Evolutionary conservation across 164 flowering plant genomes (phyloP).

Genomic region (Aristolochia fimbriata): DNA sequence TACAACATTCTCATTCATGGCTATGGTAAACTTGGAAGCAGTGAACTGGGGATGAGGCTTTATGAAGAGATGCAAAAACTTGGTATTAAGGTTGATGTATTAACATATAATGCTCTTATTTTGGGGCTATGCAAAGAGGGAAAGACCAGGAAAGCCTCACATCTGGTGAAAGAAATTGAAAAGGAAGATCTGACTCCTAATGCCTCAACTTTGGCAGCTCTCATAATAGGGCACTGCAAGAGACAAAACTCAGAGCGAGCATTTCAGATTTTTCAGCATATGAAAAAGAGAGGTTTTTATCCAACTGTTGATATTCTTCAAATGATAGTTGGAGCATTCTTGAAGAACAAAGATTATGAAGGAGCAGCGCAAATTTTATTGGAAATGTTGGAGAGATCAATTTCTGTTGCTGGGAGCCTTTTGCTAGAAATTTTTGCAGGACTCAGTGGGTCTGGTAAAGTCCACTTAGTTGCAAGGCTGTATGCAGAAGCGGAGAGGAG

Average conservation of each 20-base stretch:
- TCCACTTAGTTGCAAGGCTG: slow-evolving; percentile 27
- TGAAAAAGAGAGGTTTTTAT: slow-evolving; percentile 58
- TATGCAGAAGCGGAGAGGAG: slow-evolving; percentile 34
- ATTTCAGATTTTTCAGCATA: slow-evolving; percentile 51
- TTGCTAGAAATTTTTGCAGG: slow-evolving; percentile 36
- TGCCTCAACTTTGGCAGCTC: slow-evolving; percentile 71
- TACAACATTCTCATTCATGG: slow-evolving; percentile 76
- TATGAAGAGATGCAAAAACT: slow-evolving; percentile 62
- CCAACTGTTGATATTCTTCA: slow-evolving; percentile 50
- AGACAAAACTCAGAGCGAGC: slow-evolving; percentile 65
- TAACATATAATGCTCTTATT: slow-evolving; percentile 79
- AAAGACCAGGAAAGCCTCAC: slow-evolving; percentile 79
- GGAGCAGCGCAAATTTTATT: slow-evolving; percentile 51
- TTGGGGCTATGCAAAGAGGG: slow-evolving; percentile 74
- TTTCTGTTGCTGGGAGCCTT: slow-evolving; percentile 33
- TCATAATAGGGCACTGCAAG: slow-evolving; percentile 71
- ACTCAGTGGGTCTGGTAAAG: slow-evolving; percentile 36
- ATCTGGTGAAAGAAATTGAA: slow-evolving; percentile 59
- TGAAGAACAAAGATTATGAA: slow-evolving; percentile 58
- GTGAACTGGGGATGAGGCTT: slow-evolving; percentile 51
- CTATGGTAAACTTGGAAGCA: slow-evolving; percentile 41
- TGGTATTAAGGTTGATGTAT: slow-evolving; percentile 52
- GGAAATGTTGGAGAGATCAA: slow-evolving; percentile 49
- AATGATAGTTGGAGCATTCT: slow-evolving; percentile 46
- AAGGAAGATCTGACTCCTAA: slow-evolving; percentile 55